phyloP scores from a whole-genome alignment of 176 grass and related monocot species.

The Paspalum notatum region DNA sequence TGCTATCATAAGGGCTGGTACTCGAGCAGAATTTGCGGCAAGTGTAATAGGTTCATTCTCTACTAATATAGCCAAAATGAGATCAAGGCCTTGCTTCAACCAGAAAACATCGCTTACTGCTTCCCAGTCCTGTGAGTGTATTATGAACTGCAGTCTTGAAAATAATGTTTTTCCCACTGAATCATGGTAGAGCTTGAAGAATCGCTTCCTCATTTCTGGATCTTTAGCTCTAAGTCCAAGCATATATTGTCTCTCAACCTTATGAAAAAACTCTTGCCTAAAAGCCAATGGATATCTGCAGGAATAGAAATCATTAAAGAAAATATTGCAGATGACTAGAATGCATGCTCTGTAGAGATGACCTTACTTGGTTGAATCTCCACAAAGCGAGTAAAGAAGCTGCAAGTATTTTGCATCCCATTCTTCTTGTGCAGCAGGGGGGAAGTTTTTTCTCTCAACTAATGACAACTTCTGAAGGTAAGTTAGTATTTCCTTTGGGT shows the following conservation, averaged over 20 bases:
- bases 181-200: constrained; percentile 95
- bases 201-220: constrained; percentile 82
- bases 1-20: constrained; percentile 71
- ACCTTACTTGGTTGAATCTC: constrained; percentile 85
- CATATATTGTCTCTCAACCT: constrained; percentile 93
- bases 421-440: constrained; percentile 70
- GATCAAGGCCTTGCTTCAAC: constrained; percentile 98
- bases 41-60: constrained; percentile 93
- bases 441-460: constrained; percentile 89
- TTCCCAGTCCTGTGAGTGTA: constrained; percentile 97
- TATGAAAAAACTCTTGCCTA: constrained; percentile 89
- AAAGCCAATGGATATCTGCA: constrained; percentile 70
- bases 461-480: constrained; percentile 96
- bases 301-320: constrained; percentile 45
- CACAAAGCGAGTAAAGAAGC: constrained; percentile 87
- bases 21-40: constrained; percentile 89
- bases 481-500: constrained; percentile 78
- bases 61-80: constrained; percentile 91
- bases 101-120: constrained; percentile 95
- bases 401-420: constrained; percentile 96
- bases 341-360: constrained; percentile 35
- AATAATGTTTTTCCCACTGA: constrained; percentile 73
- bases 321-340: constrained; percentile 26
- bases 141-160: constrained; percentile 94
- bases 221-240: constrained; percentile 94